Evolutionary conservation across 108 stramenopile genomes (phyloP).

Genomic region (Hondaea fermentalgiana): DNA sequence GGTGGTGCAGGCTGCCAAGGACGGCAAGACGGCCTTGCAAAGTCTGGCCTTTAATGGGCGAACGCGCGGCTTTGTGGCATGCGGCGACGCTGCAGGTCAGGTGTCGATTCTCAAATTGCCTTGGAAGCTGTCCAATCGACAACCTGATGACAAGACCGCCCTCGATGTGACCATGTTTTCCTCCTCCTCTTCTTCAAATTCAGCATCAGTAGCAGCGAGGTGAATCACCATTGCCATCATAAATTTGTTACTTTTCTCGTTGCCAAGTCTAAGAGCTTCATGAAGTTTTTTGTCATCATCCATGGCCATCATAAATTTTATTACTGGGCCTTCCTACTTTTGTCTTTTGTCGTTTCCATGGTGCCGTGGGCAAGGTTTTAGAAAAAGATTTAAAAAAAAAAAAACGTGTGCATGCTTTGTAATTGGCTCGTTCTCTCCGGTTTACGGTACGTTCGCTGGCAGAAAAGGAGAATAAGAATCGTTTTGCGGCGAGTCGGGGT

Average conservation of each 20-base stretch:
- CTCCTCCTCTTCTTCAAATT: too few relatives aligned
- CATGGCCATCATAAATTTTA: too few relatives aligned
- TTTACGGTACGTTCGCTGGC: too few relatives aligned
- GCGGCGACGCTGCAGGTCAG: neutral
- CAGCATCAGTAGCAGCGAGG: too few relatives aligned
- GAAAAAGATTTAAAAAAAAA: neutral
- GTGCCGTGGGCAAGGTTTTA: neutral
- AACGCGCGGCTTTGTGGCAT: neutral
- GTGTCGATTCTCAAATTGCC: neutral
- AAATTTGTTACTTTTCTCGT: too few relatives aligned
- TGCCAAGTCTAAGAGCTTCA: too few relatives aligned
- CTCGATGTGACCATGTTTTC: neutral
- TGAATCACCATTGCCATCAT: too few relatives aligned
- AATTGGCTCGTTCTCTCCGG: too few relatives aligned
- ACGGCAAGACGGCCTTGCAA: neutral
- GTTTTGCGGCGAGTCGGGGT: too few relatives aligned
- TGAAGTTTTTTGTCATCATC: too few relatives aligned
- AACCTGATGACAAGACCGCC: neutral
- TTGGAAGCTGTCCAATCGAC: neutral
- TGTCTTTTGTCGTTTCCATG: neutral
- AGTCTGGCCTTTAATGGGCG: neutral
- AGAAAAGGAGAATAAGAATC: too few relatives aligned
- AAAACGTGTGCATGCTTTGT: neutral
- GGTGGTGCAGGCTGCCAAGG: neutral
- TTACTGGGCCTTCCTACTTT: too few relatives aligned